A percentile compares a stretch with the other conserved stretches of the same genome.
Evolutionary conservation across 2,329 filamentous ascomycete species (phyloP).

Genomic region (Colletotrichum godetiae): DNA sequence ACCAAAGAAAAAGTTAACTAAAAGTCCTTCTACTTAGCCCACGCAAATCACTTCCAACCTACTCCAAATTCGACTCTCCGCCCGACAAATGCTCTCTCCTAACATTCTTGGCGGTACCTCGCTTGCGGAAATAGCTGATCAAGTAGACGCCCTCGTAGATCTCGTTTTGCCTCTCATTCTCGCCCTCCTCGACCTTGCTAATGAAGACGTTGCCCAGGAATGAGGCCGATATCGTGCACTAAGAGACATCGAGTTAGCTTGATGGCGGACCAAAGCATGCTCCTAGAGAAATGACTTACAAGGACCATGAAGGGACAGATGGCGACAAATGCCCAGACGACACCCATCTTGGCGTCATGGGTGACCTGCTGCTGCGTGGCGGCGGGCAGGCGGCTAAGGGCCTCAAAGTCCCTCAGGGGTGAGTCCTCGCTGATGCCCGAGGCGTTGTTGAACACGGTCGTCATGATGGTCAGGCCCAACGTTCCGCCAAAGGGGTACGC

Average conservation of each 20-base stretch:
- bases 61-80: neutral
- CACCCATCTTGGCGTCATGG: conserved; percentile 61
- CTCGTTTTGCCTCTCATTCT: conserved; percentile 41
- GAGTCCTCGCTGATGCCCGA: conserved; percentile 42
- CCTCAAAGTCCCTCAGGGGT: conserved; percentile 47
- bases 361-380: conserved; percentile 50
- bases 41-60: neutral
- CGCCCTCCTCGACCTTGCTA: conserved; percentile 39
- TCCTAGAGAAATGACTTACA: conserved; percentile 40
- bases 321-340: conserved; percentile 74
- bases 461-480: conserved; percentile 74
- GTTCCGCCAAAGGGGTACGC: conserved; percentile 73
- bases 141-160: conserved; percentile 46
- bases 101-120: neutral
- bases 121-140: conserved; percentile 33
- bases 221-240: conserved; percentile 42
- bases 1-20: neutral
- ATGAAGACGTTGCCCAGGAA: conserved; percentile 49
- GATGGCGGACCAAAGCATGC: too few species aligned
- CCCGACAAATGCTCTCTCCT: conserved; percentile 3
- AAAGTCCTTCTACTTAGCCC: too few species aligned
- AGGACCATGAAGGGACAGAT: conserved; percentile 68
- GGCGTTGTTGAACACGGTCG: conserved; percentile 74
- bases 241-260: neutral
- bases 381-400: conserved; percentile 47